Conservation (phyloP, 1,284 basidiomycete genomes). For the Malassezia obtusa region DNA sequence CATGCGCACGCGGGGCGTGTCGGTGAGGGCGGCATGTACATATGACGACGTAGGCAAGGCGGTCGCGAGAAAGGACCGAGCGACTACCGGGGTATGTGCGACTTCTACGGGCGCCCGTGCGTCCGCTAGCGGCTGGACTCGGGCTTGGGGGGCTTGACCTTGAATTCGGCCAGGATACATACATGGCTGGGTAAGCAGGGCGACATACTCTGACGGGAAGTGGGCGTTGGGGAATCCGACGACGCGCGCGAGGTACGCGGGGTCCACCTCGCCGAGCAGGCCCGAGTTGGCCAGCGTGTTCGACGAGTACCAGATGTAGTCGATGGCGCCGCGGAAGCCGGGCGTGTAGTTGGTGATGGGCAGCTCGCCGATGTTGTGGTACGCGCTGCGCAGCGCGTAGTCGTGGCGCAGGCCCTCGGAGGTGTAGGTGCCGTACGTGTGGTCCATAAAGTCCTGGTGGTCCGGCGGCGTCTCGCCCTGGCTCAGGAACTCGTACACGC, state of each 20-base stretch:
- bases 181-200: conserved; percentile 15
- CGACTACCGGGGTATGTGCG: neutral
- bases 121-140: neutral
- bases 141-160: conserved; percentile 26
- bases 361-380: conserved; percentile 52
- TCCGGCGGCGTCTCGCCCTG: conserved; percentile 58
- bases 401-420: conserved; percentile 74
- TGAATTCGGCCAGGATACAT: conserved; percentile 45
- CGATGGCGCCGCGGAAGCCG: conserved; percentile 57
- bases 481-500: conserved; percentile 83
- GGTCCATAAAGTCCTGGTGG: conserved; percentile 86
- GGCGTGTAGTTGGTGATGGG: conserved; percentile 86
- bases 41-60: neutral
- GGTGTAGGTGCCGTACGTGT: conserved; percentile 85
- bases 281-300: conserved; percentile 71
- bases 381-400: conserved; percentile 73
- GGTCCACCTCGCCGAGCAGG: conserved; percentile 79
- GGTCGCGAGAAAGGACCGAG: neutral
- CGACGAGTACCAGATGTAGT: conserved; percentile 87
- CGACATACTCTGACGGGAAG: conserved; percentile 57
- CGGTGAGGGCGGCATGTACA: conserved; percentile 17
- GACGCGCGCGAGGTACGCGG: conserved; percentile 71
- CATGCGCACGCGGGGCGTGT: neutral
- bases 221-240: conserved; percentile 96
- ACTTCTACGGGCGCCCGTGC: neutral